Percentiles rank a stretch among this genome's conserved stretches.
Evolutionary conservation across 169 alveolate species (phyloP).

Genomic region (Cyclospora cayetanensis): DNA sequence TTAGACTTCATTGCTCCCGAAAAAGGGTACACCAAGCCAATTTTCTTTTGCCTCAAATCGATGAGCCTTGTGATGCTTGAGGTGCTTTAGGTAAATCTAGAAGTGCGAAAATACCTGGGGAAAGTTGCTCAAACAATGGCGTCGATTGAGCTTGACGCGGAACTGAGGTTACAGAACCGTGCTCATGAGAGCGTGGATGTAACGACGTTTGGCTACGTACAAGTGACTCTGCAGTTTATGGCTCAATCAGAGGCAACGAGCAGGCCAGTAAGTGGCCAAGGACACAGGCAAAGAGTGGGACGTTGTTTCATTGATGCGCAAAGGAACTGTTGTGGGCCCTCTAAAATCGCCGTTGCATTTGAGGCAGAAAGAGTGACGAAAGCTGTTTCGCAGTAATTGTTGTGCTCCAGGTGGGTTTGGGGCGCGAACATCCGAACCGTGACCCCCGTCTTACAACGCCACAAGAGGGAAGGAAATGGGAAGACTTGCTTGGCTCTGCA

Average conservation of each 20-base stretch:
- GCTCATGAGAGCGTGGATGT: constrained; percentile 46
- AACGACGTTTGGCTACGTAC: constrained; percentile 85
- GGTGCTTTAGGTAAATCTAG: constrained; percentile 75
- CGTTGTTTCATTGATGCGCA: background rate
- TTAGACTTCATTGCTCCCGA: background rate
- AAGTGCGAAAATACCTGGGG: constrained; percentile 84
- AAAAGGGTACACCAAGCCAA: background rate
- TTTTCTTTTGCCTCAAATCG: background rate
- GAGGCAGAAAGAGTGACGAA: background rate
- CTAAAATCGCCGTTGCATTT: background rate
- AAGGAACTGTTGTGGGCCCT: background rate
- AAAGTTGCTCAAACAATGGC: constrained; percentile 85
- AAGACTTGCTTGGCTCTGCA: constrained; percentile 84
- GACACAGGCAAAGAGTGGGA: background rate
- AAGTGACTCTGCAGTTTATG: constrained; percentile 89
- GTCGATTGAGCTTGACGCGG: constrained; percentile 86
- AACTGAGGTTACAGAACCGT: constrained; percentile 83
- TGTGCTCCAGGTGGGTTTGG: constrained; percentile 83
- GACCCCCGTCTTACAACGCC: constrained; percentile 91
- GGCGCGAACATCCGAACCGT: constrained; percentile 90
- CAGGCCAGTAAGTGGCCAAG: constrained; percentile 79
- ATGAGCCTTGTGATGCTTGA: background rate
- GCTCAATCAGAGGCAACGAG: constrained; percentile 91
- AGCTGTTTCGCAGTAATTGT: background rate
- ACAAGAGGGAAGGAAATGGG: constrained; percentile 92